These are phyloP conservation scores for Trichothecium roseum DNA, from an alignment of 2,329 filamentous ascomycete species.

Conservation along the genomic window DNA sequence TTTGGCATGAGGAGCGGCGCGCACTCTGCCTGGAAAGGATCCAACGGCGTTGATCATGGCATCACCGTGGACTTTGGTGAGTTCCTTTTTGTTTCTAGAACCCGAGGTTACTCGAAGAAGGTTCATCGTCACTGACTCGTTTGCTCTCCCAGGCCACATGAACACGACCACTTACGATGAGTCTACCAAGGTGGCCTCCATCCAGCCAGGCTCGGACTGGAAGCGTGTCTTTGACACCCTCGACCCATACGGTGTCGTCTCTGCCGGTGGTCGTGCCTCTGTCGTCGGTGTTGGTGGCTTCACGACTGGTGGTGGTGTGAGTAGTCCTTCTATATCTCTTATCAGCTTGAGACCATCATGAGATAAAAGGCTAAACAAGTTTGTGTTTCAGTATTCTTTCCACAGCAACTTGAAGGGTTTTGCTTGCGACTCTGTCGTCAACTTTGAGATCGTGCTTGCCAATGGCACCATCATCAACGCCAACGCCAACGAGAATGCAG, in stretches of 20 bases:
- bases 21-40: constrained; percentile 19
- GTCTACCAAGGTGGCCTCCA: constrained; percentile 21
- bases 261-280: constrained; percentile 29
- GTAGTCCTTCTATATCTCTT: background rate
- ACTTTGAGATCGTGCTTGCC: constrained; percentile 31
- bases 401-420: constrained; percentile 19
- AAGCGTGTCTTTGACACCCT: constrained; percentile 7
- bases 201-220: constrained; percentile 35
- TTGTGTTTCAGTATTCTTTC: constrained; percentile 5
- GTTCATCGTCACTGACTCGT: too few species aligned
- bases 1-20: constrained; percentile 21
- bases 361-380: too few species aligned
- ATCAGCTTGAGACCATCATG: too few species aligned
- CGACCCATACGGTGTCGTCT: constrained; percentile 19
- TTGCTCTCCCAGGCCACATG: constrained; percentile 8
- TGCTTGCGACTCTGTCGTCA: constrained; percentile 30
- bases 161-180: constrained; percentile 9
- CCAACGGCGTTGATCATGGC: constrained; percentile 15
- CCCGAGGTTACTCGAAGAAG: too few species aligned
- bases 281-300: constrained; percentile 14
- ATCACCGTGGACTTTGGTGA: constrained; percentile 17
- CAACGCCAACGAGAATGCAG: constrained; percentile 27
- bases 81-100: too few species aligned
- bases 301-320: constrained; percentile 10
- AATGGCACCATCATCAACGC: constrained; percentile 30